Evolutionary conservation across 2,329 filamentous ascomycete genomes (phyloP).

Genomic region (Sarocladium kiliense): DNA sequence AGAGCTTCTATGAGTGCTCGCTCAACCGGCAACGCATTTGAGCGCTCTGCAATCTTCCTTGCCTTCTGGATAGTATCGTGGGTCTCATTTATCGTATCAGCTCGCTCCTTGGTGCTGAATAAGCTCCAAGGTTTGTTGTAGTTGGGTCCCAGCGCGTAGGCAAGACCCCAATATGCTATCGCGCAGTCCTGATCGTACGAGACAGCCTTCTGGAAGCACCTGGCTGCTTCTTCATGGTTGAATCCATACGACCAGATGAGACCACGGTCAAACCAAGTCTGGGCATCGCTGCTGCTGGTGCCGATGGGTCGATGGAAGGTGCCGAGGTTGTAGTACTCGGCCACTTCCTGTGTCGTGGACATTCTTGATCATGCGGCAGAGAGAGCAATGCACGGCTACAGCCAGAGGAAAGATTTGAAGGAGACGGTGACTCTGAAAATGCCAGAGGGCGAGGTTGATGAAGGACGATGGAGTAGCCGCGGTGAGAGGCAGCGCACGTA

Average conservation of each 20-base stretch:
- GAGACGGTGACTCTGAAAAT: not conserved
- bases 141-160: conserved; percentile 69
- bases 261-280: conserved; percentile 67
- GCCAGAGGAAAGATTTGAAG: too few species aligned
- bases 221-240: conserved; percentile 66
- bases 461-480: too few species aligned
- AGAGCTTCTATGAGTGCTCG: conserved; percentile 59
- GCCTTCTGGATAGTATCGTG: conserved; percentile 24
- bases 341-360: not conserved
- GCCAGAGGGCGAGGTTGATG: too few species aligned
- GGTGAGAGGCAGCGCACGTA: too few species aligned
- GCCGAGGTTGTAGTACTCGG: conserved; percentile 56
- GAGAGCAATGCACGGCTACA: too few species aligned
- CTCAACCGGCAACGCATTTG: conserved; percentile 37
- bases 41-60: conserved; percentile 11
- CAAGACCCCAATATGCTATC: conserved; percentile 66
- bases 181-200: conserved; percentile 47
- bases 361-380: not conserved
- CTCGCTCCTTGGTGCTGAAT: conserved; percentile 59
- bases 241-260: conserved; percentile 72
- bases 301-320: conserved; percentile 49
- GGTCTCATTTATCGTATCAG: conserved; percentile 35
- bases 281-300: conserved; percentile 44
- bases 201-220: conserved; percentile 59
- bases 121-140: conserved; percentile 72